Evolutionary conservation across 768 basidiomycete species (phyloP), one percentile per base, ranked within the genome.

Genomic region (Tricholoma matsutake): DNA sequence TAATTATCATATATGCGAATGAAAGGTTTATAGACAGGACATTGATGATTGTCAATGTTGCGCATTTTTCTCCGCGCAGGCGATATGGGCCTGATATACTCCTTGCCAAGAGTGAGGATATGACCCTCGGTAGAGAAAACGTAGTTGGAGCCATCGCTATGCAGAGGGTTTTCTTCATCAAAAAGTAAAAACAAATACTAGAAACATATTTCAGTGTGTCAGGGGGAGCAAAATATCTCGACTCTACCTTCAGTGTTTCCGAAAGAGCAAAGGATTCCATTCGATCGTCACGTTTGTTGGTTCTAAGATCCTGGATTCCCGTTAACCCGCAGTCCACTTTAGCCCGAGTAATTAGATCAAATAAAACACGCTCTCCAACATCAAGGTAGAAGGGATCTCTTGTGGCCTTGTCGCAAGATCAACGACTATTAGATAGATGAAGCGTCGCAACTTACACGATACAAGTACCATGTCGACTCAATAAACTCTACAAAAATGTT

Each of bases 221-320:
- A 14, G 7, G 18, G 31, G 18, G 31, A 45, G 56, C 29, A 41
- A 43, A 22, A n/a, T 53, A 18, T 31, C 31, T 22, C 11, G 35
- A 34, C 41, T 73, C 32, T 61, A 89, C 94, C 82, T 96, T 96
- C 52, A 97, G 76, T 0, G 94, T 94, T 75, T 96, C 96, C 3
- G 92, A 94, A 32, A 98, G 79, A n/a, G 86, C 86, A 72, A 98
- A 99, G 4, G 91, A 94, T 73, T 98, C 97, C 97, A 98, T 98
- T 61, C 96, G 84, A 68, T 98, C 94, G 64, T 96, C 94, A 16
- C 84, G 85, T 66, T 86, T 79, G 65, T 92, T 91, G 31, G 80
- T 86, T 43, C 88, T 80, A 2, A 98, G 81, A 73, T 97, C 91
- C 64, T 81, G 79, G 59, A 98, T 86, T 7, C 92, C 88, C 5